Conservation (phyloP, 805 yeast genomes). For the Metschnikowia noctiluminum region DNA sequence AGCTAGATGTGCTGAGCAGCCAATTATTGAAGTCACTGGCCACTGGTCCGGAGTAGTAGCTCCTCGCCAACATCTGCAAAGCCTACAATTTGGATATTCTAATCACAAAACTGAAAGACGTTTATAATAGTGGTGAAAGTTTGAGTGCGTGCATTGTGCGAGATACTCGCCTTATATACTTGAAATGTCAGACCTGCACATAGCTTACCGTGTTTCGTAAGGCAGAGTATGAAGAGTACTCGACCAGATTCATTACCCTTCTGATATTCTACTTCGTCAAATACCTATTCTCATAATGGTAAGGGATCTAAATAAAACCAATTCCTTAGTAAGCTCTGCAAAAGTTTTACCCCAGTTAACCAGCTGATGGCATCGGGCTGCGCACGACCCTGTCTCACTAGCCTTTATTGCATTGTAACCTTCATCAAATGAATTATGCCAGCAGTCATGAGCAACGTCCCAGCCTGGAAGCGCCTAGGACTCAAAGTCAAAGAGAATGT, state of each 20-base stretch:
- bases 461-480: slow-evolving; percentile 84
- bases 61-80: slow-evolving; percentile 15
- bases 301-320: neutral
- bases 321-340: neutral
- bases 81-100: slow-evolving; percentile 2
- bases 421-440: neutral
- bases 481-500: slow-evolving; percentile 52
- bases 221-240: neutral
- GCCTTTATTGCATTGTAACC: neutral
- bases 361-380: slow-evolving; percentile 10
- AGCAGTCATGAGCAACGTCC: slow-evolving; percentile 34
- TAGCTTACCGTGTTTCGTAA: neutral
- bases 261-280: no score
- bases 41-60: slow-evolving; percentile 12
- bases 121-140: no score
- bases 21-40: slow-evolving; percentile 6
- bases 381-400: slow-evolving; percentile 11
- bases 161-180: neutral
- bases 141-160: neutral
- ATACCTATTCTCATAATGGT: neutral
- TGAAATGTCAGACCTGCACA: neutral
- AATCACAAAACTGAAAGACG: no score
- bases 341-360: no score
- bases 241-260: no score
- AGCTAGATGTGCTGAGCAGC: slow-evolving; percentile 28